These are phyloP conservation scores for Margaritispora aquatica DNA, from an alignment of 495 filamentous ascomycete genomes.

Conservation along the genomic window DNA sequence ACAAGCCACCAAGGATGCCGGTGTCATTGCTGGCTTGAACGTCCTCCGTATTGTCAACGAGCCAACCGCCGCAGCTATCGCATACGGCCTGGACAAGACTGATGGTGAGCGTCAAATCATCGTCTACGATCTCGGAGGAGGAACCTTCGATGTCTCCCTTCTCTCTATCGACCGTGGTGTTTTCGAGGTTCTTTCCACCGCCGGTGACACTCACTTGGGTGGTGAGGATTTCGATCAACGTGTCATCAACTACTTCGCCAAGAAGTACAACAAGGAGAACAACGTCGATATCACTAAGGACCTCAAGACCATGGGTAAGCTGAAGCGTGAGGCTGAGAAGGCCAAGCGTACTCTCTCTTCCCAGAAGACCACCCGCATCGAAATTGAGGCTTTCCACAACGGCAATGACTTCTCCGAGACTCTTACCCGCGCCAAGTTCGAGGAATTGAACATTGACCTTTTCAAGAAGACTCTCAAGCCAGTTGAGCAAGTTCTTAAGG, in stretches of 20 bases:
- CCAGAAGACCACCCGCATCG: constrained; percentile 95
- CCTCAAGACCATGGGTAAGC: constrained; percentile 97
- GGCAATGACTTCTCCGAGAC: constrained; percentile 99
- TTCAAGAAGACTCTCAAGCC: constrained; percentile 99
- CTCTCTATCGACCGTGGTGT: constrained; percentile 95
- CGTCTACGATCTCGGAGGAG: constrained; percentile 98
- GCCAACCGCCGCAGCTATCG: constrained; percentile 82
- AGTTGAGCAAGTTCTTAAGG: constrained; percentile 94
- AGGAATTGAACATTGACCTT: constrained; percentile 96
- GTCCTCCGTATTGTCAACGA: constrained; percentile 98
- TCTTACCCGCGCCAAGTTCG: constrained; percentile 97
- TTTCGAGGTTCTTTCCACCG: constrained; percentile 96
- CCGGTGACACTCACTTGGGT: constrained; percentile 98
- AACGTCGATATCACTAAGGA: constrained; percentile 88
- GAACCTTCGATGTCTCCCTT: constrained; percentile 99
- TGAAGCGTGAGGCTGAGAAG: constrained; percentile 99
- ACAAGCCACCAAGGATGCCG: constrained; percentile 97
- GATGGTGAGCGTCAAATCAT: constrained; percentile 86
- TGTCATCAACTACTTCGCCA: constrained; percentile 94
- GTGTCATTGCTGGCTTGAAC: constrained; percentile 89
- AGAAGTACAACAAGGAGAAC: constrained; percentile 99
- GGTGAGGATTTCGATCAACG: constrained; percentile 99
- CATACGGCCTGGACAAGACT: constrained; percentile 83
- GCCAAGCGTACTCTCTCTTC: constrained; percentile 98
- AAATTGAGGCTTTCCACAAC: constrained; percentile 96